phyloP scores from a whole-genome alignment of 371 early-diverging fungal genomes.

The Catenaria anguillulae region DNA sequence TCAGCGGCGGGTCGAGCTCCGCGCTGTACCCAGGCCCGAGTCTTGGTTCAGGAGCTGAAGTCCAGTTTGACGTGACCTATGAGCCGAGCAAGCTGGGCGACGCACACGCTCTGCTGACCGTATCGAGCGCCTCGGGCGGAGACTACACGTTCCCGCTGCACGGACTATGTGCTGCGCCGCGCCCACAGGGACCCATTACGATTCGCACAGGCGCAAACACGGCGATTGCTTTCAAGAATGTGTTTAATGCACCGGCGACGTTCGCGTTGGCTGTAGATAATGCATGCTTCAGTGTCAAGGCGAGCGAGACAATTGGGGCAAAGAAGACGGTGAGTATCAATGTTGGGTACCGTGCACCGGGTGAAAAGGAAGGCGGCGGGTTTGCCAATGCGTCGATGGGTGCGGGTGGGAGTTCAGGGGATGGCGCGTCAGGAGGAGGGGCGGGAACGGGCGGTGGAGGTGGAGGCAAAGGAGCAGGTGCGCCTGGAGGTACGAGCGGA shows the following conservation, averaged over 20 bases:
- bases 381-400: neutral
- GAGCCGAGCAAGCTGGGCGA: constrained; percentile 42
- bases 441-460: neutral
- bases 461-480: neutral
- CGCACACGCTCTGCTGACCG: constrained; percentile 22
- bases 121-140: constrained; percentile 28
- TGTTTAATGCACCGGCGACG: constrained; percentile 23
- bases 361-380: constrained; percentile 2
- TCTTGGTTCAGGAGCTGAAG: too few species aligned
- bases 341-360: constrained; percentile 20
- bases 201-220: constrained; percentile 25
- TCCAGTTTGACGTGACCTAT: constrained; percentile 28
- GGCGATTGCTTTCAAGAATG: constrained; percentile 33
- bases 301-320: constrained; percentile 26
- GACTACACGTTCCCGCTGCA: constrained; percentile 35
- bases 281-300: constrained; percentile 30
- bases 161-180: constrained; percentile 30
- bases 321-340: constrained; percentile 30
- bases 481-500: neutral
- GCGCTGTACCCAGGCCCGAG: too few species aligned
- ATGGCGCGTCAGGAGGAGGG: neutral
- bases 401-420: neutral
- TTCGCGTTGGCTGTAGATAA: constrained; percentile 35
- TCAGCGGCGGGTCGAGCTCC: neutral
- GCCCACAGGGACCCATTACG: constrained; percentile 37